Evolutionary conservation across 306 rosid genomes (phyloP), one percentile per base, ranked within the genome.

Genomic region (Biancaea sappan): DNA sequence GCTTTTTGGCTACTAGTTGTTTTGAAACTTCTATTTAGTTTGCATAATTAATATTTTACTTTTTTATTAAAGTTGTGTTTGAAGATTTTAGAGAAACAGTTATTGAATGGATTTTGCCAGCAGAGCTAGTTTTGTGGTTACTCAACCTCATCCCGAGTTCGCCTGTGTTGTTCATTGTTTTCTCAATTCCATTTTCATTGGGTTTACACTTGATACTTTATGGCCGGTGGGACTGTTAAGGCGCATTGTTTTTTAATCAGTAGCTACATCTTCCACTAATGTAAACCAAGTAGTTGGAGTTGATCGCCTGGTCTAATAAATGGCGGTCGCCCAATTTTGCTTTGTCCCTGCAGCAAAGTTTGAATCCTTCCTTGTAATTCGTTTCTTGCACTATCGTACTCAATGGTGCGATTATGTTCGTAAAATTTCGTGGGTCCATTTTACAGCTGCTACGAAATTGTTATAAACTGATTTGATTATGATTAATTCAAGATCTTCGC

Each of bases 1-100:
- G 69, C 60, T 38, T 37, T 47, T 32, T 63, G 32, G 52, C 53
- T 61, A 32, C 5, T 40, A 44, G 77, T 34, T 41, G 25, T 10
- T 41, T 71, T 63, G 48, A 80, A 70, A 70, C 47, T 41, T 69
- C 28, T 83, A 60, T 48, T 37, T 57, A 62, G 52, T 81, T 66
- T 38, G 61, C 74, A 7, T 47, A 8, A 52, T 43, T 77, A 52
- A 44, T 44, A 38, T 60, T 81, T 48, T 54, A 51, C 50, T 13
- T 56, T 18, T 66, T 82, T 50, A 35, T 62, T 48, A 15, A 59
- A 75, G 18, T 21, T 73, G 50, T 57, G 44, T 38, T 75, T 74
- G 69, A 52, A 50, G 81, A 76, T 62, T 54, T 62, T 54, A 57
- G 66, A 69, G 19, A 28, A 16, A 31, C 18, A 18, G 3, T 81